A percentile compares a stretch with the other conserved stretches of the same genome.
phyloP scores from a whole-genome alignment of 768 basidiomycete species.

The Phylloporus sp. region DNA sequence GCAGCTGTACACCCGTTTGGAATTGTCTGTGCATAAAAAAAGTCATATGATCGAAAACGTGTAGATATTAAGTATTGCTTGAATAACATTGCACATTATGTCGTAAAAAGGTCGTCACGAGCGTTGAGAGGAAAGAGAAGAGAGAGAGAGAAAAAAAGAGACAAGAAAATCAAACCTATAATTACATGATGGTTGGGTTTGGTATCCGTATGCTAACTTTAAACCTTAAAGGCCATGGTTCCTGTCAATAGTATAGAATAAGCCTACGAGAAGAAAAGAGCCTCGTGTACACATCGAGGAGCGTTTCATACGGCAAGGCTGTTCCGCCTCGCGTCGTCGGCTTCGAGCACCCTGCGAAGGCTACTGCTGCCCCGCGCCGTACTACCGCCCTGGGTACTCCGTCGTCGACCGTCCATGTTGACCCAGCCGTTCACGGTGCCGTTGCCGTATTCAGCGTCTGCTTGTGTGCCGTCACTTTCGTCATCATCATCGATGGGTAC shows the following conservation, averaged over 20 bases:
- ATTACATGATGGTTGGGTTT: slow-evolving; percentile 25
- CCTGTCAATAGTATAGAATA: slow-evolving; percentile 34
- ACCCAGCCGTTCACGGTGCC: slow-evolving; percentile 42
- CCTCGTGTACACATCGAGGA: slow-evolving; percentile 14
- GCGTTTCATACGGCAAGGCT: slow-evolving; percentile 55
- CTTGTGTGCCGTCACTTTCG: slow-evolving; percentile 66
- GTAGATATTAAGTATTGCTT: slow-evolving; percentile 17
- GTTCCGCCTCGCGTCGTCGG: slow-evolving; percentile 56
- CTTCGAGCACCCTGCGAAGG: slow-evolving; percentile 34
- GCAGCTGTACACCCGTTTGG: not conserved
- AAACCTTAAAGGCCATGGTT: slow-evolving; percentile 12
- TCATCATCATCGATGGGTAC: slow-evolving; percentile 44
- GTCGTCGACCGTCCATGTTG: slow-evolving; percentile 54
- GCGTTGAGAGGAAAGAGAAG: slow-evolving; percentile 1
- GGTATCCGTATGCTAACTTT: slow-evolving; percentile 25
- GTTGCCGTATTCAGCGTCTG: slow-evolving; percentile 57
- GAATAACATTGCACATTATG: slow-evolving; percentile 22
- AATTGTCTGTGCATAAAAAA: not conserved
- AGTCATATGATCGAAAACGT: not conserved
- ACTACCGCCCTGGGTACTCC: slow-evolving; percentile 27
- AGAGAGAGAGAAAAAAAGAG: not conserved
- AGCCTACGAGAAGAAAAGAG: slow-evolving; percentile 26
- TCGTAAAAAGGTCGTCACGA: slow-evolving; percentile 25
- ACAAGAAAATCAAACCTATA: slow-evolving; percentile 13
- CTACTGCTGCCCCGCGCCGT: slow-evolving; percentile 19